These are phyloP conservation scores for Monilinia polystroma DNA, from an alignment of 2,329 filamentous ascomycete genomes.

Conservation along the genomic window DNA sequence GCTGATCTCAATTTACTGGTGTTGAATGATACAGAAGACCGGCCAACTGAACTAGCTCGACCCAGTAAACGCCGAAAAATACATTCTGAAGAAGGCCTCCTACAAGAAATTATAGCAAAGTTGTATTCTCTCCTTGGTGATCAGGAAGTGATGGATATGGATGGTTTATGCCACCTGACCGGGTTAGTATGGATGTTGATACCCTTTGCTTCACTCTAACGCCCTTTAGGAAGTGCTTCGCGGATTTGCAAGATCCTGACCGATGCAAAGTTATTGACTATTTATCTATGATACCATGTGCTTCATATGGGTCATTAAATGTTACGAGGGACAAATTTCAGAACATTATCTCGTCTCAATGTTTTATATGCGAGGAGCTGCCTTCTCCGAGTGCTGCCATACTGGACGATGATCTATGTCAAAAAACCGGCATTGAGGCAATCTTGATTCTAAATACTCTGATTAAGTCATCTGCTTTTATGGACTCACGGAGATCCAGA, in stretches of 20 bases:
- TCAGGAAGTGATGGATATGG: conserved; percentile 41
- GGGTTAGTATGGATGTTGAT: conserved; percentile 46
- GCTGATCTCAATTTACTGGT: conserved; percentile 32
- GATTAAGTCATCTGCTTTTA: conserved; percentile 46
- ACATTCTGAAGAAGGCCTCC: conserved; percentile 36
- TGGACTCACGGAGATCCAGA: conserved; percentile 58
- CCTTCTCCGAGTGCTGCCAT: conserved; percentile 24
- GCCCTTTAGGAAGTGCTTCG: conserved; percentile 44
- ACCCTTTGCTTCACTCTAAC: not conserved
- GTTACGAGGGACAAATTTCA: conserved; percentile 35
- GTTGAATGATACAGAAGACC: conserved; percentile 21
- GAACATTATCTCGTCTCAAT: conserved; percentile 35
- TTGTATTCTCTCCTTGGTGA: conserved; percentile 42
- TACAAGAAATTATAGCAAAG: conserved; percentile 40
- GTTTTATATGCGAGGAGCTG: conserved; percentile 36
- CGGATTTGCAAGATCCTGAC: conserved; percentile 47
- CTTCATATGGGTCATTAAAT: conserved; percentile 49
- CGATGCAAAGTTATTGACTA: conserved; percentile 54
- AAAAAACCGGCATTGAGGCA: conserved; percentile 42
- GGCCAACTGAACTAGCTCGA: conserved; percentile 22
- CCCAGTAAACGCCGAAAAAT: conserved; percentile 39
- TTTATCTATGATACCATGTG: conserved; percentile 59
- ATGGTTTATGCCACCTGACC: conserved; percentile 46
- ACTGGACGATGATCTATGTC: conserved; percentile 28
- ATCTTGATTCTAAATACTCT: conserved; percentile 50